Evolutionary conservation across 2,329 filamentous ascomycete species (phyloP).

Genomic region (Talaromyces sp.): DNA sequence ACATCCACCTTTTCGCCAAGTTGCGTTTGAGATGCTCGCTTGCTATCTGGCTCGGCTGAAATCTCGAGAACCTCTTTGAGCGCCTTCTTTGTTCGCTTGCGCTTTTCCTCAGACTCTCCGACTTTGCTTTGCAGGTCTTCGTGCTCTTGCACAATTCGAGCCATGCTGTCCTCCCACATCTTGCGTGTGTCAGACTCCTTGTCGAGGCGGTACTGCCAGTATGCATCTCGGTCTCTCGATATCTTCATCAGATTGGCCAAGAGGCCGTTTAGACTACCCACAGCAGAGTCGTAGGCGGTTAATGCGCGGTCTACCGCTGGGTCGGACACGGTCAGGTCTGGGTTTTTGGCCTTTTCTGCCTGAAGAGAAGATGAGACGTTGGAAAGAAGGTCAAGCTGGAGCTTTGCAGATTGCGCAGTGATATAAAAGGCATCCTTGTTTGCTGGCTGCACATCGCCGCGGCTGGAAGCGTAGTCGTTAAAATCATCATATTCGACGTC

Average conservation of each 20-base stretch:
- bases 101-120: slow-evolving; percentile 83
- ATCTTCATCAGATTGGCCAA: slow-evolving; percentile 86
- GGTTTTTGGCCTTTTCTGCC: slow-evolving; percentile 63
- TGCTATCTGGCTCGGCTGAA: slow-evolving; percentile 36
- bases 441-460: slow-evolving; percentile 60
- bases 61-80: slow-evolving; percentile 77
- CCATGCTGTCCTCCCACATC: slow-evolving; percentile 99
- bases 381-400: slow-evolving; percentile 86
- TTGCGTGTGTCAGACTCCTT: slow-evolving; percentile 85
- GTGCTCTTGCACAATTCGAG: slow-evolving; percentile 88
- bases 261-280: slow-evolving; percentile 78
- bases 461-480: slow-evolving; percentile 72
- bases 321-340: slow-evolving; percentile 68
- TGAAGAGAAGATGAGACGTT: slow-evolving; percentile 80
- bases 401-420: slow-evolving; percentile 86
- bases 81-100: slow-evolving; percentile 81
- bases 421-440: slow-evolving; percentile 96
- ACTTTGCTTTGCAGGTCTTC: slow-evolving; percentile 84
- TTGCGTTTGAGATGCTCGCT: slow-evolving; percentile 25
- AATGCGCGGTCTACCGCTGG: slow-evolving; percentile 71
- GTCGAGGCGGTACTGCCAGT: slow-evolving; percentile 93
- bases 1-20: slow-evolving; percentile 31
- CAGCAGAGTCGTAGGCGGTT: slow-evolving; percentile 79
- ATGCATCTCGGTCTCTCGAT: slow-evolving; percentile 86
- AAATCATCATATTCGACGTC: slow-evolving; percentile 69